Evolutionary conservation across 306 rosid species (phyloP).

Genomic region (Fragaria vesca): DNA sequence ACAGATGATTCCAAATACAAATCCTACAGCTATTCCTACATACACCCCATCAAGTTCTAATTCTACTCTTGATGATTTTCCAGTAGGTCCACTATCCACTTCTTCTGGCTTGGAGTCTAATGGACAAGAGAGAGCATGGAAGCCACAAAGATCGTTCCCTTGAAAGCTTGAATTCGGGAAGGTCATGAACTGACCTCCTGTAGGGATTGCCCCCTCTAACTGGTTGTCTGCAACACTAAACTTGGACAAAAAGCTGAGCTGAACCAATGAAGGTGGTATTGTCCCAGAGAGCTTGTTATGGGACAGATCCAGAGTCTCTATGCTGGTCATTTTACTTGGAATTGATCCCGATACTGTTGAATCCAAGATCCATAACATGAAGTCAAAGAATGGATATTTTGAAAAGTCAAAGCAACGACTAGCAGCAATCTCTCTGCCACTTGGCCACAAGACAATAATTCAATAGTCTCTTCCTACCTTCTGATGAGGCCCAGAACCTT

Average conservation of each 20-base stretch:
- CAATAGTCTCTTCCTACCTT: no score
- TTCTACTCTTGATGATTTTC: background rate
- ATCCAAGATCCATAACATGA: conserved; percentile 19
- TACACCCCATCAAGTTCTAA: background rate
- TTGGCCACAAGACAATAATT: no score
- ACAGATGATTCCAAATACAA: conserved; percentile 2
- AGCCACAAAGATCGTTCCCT: conserved; percentile 25
- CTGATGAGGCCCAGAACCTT: no score
- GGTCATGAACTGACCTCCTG: conserved; percentile 26
- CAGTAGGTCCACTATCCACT: background rate
- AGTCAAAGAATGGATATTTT: background rate
- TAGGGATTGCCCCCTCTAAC: conserved; percentile 21
- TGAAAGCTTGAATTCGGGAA: conserved; percentile 23
- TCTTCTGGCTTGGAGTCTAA: background rate
- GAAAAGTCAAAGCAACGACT: no score
- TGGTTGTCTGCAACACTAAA: conserved; percentile 29
- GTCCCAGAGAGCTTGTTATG: conserved; percentile 29
- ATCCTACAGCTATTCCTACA: conserved; percentile 10
- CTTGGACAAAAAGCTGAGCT: conserved; percentile 30
- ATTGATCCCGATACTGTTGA: conserved; percentile 21
- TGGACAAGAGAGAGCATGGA: background rate
- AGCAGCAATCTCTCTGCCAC: no score
- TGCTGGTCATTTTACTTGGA: conserved; percentile 14
- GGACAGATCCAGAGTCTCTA: conserved; percentile 33
- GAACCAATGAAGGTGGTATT: conserved; percentile 23